Base-by-base conservation (phyloP, 495 filamentous ascomycete genomes). In the Melanomma pulvis-pyrius region DNA sequence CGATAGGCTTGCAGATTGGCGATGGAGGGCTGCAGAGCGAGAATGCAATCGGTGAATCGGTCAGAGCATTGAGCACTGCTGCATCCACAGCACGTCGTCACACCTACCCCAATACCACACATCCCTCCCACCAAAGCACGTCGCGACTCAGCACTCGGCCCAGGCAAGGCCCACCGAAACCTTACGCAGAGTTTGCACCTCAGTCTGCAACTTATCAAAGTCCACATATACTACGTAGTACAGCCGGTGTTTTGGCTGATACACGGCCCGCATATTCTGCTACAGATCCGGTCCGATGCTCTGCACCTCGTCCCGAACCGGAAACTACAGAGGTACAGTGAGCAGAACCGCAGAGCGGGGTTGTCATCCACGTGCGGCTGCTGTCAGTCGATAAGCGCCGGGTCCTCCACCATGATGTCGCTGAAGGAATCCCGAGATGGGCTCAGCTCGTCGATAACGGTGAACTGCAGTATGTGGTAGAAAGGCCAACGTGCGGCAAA, bases 251-350 rank as follows among this genome's bases (percentile, higher is more conserved):
- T 59, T 28, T 59, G 53, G 41, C 44, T 65, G 62, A 56, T 59
- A 59, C 54, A 21, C 6, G 41, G 21, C 62, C 41, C 30, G 44
- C 62, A 32, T 64, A 22, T 34, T 44, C 36, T 57, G 50, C 50
- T 30, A 55, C 61, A 64, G 17, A 44, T 56, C 50, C 61, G 39
- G 36, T 22, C 51, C 54, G 54, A 65, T 65, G 2, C 46, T 65
- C 53, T 65, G 44, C 62, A 39, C 61, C 62, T 58, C 54, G 24
- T 30, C 54, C 30, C 22, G 32, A 50, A 51, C 48, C 8, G 48
- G 22, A 28, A 50, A 24, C 21, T 24, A 25, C 48, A 12, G n/a
- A 24, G 4, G 4, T 8, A 17, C 34, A 41, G 34, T 8, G 21
- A 15, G 47, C 47, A n/a, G 26, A 21, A 24, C 51, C 51, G 25